phyloP scores from a whole-genome alignment of 176 grass and related monocot genomes.

The Oryza officinalis region DNA sequence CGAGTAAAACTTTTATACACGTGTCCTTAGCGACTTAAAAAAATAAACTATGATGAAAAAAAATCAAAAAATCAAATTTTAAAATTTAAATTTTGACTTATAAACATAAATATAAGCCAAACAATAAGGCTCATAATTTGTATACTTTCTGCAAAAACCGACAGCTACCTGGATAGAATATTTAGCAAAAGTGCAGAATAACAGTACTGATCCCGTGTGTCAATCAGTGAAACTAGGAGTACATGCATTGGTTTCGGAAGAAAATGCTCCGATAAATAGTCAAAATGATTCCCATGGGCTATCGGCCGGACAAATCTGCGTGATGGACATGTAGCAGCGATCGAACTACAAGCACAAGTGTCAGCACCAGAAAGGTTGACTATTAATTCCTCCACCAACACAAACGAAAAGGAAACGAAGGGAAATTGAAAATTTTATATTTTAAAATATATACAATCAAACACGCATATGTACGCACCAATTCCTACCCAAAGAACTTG shows the following conservation, averaged over 20 bases:
- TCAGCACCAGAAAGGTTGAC: background rate
- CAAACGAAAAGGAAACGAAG: background rate
- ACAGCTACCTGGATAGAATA: background rate
- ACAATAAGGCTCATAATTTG: too few relatives aligned
- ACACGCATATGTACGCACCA: too few relatives aligned
- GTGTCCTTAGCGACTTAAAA: too few relatives aligned
- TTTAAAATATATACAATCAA: too few relatives aligned
- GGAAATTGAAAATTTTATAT: background rate
- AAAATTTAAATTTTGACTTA: too few relatives aligned
- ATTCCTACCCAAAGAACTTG: too few relatives aligned
- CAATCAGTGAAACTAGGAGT: background rate
- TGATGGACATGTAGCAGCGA: constrained; percentile 18
- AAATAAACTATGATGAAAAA: too few relatives aligned
- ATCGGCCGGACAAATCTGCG: background rate
- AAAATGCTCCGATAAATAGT: background rate
- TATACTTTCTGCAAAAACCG: too few relatives aligned
- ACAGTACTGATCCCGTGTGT: background rate
- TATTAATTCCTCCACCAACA: constrained; percentile 1
- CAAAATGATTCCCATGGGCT: background rate
- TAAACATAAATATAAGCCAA: too few relatives aligned
- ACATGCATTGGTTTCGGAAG: background rate
- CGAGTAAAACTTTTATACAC: too few relatives aligned
- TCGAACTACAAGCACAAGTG: background rate
- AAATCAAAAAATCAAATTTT: too few relatives aligned
- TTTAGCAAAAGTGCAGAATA: background rate